Conservation (phyloP, 2,329 filamentous ascomycete genomes). For the Dactylellina leptospora region DNA sequence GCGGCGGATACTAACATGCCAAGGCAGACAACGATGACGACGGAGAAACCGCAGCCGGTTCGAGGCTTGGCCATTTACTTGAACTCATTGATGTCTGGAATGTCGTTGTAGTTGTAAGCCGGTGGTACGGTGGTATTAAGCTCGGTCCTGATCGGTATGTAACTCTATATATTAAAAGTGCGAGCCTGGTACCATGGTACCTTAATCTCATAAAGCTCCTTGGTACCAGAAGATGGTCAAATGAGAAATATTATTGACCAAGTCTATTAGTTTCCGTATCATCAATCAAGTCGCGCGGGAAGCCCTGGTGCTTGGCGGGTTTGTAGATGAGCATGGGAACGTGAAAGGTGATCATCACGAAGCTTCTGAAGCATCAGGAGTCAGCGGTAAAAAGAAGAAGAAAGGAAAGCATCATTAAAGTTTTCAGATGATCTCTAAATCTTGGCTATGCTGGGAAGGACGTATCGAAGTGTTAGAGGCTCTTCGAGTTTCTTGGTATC, state of each 20-base stretch:
- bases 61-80: constrained; percentile 85
- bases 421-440: neutral
- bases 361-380: constrained; percentile 17
- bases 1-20: constrained; percentile 14
- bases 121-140: constrained; percentile 94
- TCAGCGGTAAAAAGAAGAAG: constrained; percentile 45
- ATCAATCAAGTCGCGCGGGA: constrained; percentile 52
- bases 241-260: neutral
- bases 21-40: constrained; percentile 85
- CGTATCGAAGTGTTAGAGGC: neutral
- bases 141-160: constrained; percentile 77
- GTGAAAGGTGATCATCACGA: constrained; percentile 29
- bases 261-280: constrained; percentile 45
- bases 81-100: constrained; percentile 95
- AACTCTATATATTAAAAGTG: neutral
- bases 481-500: neutral
- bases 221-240: neutral
- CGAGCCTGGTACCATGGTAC: neutral
- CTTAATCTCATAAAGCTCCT: no score
- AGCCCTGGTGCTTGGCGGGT: constrained; percentile 36
- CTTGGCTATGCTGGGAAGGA: neutral
- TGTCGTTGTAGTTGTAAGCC: constrained; percentile 87
- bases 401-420: constrained; percentile 49
- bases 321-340: constrained; percentile 49
- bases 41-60: constrained; percentile 90